Percentiles rank a stretch among this genome's conserved stretches.
phyloP scores from a whole-genome alignment of 495 filamentous ascomycete genomes.

The Penicillium odoratum region DNA sequence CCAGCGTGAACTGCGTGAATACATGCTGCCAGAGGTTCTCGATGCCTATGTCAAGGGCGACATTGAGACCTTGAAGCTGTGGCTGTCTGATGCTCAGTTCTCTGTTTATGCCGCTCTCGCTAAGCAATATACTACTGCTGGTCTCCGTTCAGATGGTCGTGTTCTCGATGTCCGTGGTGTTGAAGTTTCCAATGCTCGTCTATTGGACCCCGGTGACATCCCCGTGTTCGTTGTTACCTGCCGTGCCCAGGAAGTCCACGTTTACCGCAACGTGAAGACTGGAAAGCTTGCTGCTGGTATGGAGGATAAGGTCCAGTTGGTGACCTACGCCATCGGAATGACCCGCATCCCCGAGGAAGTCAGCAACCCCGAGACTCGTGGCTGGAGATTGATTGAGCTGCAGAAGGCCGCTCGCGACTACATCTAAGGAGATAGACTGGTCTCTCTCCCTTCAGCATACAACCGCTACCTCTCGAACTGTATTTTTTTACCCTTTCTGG shows the following conservation, averaged over 20 bases:
- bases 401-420: conserved; percentile 98
- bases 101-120: conserved; percentile 91
- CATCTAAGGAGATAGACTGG: conserved; percentile 53
- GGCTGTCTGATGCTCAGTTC: conserved; percentile 93
- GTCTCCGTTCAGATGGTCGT: conserved; percentile 88
- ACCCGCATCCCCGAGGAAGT: conserved; percentile 93
- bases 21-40: conserved; percentile 94
- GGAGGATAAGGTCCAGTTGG: conserved; percentile 97
- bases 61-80: conserved; percentile 82
- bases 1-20: conserved; percentile 91
- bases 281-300: conserved; percentile 91
- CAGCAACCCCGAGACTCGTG: conserved; percentile 91
- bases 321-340: conserved; percentile 96
- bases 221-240: conserved; percentile 97
- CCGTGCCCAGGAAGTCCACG: conserved; percentile 96
- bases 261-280: conserved; percentile 89
- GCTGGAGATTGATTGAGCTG: conserved; percentile 96
- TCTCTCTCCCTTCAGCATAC: conserved; percentile 2
- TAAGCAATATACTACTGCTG: conserved; percentile 90
- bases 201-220: conserved; percentile 95
- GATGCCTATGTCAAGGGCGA: conserved; percentile 98
- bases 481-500: background rate
- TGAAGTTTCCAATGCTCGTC: conserved; percentile 82
- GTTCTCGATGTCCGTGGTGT: conserved; percentile 94
- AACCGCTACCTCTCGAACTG: conserved; percentile 8